Conservation (phyloP, 441 rosid genomes). For the Populus hybrid region DNA sequence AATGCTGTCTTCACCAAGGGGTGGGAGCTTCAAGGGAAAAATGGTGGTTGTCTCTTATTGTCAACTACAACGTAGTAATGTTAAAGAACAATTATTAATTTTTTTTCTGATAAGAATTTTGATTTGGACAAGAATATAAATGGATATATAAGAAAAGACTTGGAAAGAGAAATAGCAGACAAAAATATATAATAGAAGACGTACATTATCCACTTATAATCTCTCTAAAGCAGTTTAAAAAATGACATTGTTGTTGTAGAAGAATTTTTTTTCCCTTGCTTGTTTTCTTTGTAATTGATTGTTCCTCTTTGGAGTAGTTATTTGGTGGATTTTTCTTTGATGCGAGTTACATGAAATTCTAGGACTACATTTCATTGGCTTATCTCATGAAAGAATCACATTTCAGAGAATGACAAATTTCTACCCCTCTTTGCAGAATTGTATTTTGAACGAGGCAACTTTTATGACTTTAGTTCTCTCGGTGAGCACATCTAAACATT, state of each 20-base stretch:
- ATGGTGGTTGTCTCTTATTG: not conserved
- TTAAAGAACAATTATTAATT: not conserved
- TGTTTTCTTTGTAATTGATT: slow-evolving; percentile 8
- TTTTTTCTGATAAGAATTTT: not conserved
- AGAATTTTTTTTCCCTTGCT: not conserved
- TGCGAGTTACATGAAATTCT: not conserved
- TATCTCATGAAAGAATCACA: not conserved
- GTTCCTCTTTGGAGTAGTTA: not conserved
- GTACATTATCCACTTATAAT: not conserved
- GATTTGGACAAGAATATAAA: not conserved
- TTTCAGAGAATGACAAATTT: slow-evolving; percentile 13
- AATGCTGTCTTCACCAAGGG: not conserved
- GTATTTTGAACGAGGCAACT: slow-evolving; percentile 88
- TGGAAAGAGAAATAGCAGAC: not conserved
- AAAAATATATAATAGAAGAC: not conserved
- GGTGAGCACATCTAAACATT: slow-evolving; percentile 50
- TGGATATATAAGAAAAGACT: not conserved
- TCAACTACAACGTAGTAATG: not conserved
- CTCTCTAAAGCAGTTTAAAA: not conserved
- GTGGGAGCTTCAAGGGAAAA: not conserved
- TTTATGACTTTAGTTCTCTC: slow-evolving; percentile 89
- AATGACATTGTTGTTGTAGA: not conserved
- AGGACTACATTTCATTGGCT: not conserved
- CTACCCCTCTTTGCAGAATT: slow-evolving; percentile 52
- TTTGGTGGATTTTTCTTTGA: not conserved